Base-by-base conservation (phyloP, 306 rosid species). In the Spatholobus suberectus region DNA sequence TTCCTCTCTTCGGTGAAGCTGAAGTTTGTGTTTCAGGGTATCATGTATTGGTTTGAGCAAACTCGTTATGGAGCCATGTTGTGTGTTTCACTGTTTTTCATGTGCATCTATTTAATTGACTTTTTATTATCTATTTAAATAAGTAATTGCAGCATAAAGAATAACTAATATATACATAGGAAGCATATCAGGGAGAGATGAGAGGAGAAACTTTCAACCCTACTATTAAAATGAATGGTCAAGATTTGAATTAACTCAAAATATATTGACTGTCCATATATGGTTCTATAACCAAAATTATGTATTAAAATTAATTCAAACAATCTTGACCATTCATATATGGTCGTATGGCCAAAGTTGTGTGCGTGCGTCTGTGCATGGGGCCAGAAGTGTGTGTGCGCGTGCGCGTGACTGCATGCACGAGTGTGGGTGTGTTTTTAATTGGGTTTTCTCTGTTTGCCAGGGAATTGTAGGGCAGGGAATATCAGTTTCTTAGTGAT, bases 71-170 rank as follows among this genome's bases (percentile, higher is more conserved):
- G 40, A 59, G 72, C 46, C 18, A 70, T 70, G 62, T n/a, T 73
- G 37, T 8, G 8, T 81, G 77, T 44, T 52, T n/a, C 32, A 57
- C 63, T 68, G 75, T 37, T 81, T 76, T 72, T 21, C 46, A 35
- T 14, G n/a, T 77, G 78, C 20, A 76, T 73, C 18, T 47, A 11
- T 70, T 76, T 7, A 9, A 38, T 5, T 34, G 12, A 32, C 6
- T 29, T 6, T 62, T 57, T 57, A 38, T 38, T 51, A 51, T 47
- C 54, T 47, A 47, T 47, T 6, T 15, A 47, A 47, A 47, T 47
- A 47, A 3, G 54, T 47, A 5, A 4, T 15, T 47, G 54, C 20
- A 47, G 51, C n/a, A 44, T 3, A 14, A 44, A 44, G 51, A 44
- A 41, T n/a, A n/a, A n/a, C n/a, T n/a, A n/a, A n/a, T 41, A 9